Conservation (phyloP, 1,284 basidiomycete genomes). For the Violaceomyces palustris region DNA sequence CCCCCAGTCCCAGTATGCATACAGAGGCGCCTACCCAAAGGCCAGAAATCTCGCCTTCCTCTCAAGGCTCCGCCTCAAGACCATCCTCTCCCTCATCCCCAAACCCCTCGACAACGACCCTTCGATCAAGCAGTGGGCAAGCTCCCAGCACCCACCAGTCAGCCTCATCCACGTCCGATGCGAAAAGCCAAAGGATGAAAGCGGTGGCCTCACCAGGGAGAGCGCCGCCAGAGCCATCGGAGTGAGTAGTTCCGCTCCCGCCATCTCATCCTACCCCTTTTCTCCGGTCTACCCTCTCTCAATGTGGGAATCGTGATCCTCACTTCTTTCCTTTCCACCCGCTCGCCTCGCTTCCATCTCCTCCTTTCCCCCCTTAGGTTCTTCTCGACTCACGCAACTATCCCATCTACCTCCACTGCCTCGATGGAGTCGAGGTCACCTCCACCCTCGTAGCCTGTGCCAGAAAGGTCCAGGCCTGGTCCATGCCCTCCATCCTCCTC, state of each 20-base stretch:
- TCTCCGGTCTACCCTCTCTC: no score
- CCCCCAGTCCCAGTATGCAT: conserved; percentile 38
- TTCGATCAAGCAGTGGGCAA: conserved; percentile 29
- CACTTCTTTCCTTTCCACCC: no score
- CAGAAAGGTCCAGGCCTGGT: conserved; percentile 48
- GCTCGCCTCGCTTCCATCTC: no score
- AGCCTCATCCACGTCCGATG: conserved; percentile 38
- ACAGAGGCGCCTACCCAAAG: conserved; percentile 49
- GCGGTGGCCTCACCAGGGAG: conserved; percentile 41
- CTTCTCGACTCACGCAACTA: conserved; percentile 40
- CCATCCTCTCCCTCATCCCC: conserved; percentile 48
- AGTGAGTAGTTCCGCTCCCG: no score
- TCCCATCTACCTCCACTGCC: conserved; percentile 48
- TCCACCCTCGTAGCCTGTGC: conserved; percentile 44
- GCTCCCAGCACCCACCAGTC: conserved; percentile 8
- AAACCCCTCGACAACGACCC: conserved; percentile 40
- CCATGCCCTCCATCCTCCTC: conserved; percentile 19
- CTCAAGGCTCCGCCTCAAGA: conserved; percentile 35
- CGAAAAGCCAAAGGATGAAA: conserved; percentile 50
- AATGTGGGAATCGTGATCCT: no score
- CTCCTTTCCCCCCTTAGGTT: no score
- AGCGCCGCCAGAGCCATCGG: conserved; percentile 38
- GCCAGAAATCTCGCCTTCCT: conserved; percentile 45
- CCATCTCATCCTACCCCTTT: no score
- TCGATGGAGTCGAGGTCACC: conserved; percentile 47